Base-by-base conservation (phyloP, 208 protist genomes). In the Angomonas ambiguus region DNA sequence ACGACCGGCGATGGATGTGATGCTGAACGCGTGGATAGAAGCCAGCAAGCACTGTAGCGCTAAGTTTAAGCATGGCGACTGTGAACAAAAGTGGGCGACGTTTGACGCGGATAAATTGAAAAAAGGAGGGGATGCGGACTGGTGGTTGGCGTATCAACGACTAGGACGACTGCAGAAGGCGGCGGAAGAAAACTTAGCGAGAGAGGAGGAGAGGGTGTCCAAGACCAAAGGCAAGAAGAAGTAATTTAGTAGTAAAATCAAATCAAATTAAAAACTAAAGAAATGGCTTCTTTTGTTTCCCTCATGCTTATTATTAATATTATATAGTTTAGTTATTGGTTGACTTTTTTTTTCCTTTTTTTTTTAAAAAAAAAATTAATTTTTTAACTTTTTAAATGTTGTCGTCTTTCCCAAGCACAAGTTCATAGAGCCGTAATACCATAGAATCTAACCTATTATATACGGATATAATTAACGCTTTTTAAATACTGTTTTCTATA, bases 21-120 rank as follows among this genome's bases (percentile, higher is more conserved):
- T 94, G 75, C 73, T 92, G 3, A 80, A 92, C 25, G 88, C 88
- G n/a, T 94, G 88, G 88, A 65, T 74, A 16, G 80, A 86, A 65
- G 85, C 83, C 6, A 92, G 85, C 53, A 80, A 77, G 24, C 79
- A 87, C 62, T 92, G 83, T 55, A 74, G 82, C 8, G 25, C 70
- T 20, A 94, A 94, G 76, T 94, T 77, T 63, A 71, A 74, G 65
- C 64, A 51, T 4, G 88, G 88, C 45, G 82, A 86, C 55, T 94
- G 88, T 62, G 83, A 88, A 53, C 28, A 60, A 6, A 70, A 74
- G 33, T 94, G 88, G 88, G 48, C 81, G 34, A 72, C 74, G 10
- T 94, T 94, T 63, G 71, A 88, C 30, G 75, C 82, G 13, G 63
- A 76, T 20, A 86, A 76, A 70, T 18, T 92, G 0, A 3, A 16